Evolutionary conservation across 805 yeast genomes (phyloP), one percentile per base, ranked within the genome.

Genomic region (Lachancea mirantina): DNA sequence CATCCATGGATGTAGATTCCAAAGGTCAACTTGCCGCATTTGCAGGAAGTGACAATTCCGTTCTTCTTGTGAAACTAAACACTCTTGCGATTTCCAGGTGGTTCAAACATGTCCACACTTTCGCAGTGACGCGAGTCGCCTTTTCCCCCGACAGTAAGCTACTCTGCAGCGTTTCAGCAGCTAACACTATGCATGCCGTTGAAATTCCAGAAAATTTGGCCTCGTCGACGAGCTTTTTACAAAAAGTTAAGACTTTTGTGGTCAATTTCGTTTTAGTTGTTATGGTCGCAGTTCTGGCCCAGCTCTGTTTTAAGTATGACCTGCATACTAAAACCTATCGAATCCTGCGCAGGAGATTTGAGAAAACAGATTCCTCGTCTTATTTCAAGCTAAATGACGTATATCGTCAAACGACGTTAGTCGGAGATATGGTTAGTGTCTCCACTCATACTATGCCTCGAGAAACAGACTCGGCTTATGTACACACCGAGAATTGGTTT

Each of bases 91-190:
- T 68, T 8, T 46, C 74, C 16, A 73, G 69, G 36, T 59, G 65
- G 5, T 61, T 75, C 35, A 68, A 69, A 26, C 72, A 79, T 39
- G 76, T 82, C 34, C 96, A 87, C 53, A 63, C 69, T 6, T 83
- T 83, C 54, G 85, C 94, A 16, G 76, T 85, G 32, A 85, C 96
- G 0, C 68, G 72, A 26, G 74, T 84, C 7, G 62, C 74, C 2
- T 77, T 84, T 39, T 77, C 85, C 4, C 78, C 82, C 9, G 67
- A 74, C 50, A 85, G 88, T 6, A 59, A 70, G 31, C 67, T 67
- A 35, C 58, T 84, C 30, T 89, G 84, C 3, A 71, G 84, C 14
- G 78, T 76, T 0, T 78, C 89, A 20, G 94, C 88, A 1, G 83
- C 92, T 3, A 78, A 80, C 40, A 68, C 84, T 1, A 70, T 85